A percentile compares a stretch with the other conserved stretches of the same genome.
Conservation (phyloP, 78 protist species). For the Planoprotostelium fungivorum region DNA sequence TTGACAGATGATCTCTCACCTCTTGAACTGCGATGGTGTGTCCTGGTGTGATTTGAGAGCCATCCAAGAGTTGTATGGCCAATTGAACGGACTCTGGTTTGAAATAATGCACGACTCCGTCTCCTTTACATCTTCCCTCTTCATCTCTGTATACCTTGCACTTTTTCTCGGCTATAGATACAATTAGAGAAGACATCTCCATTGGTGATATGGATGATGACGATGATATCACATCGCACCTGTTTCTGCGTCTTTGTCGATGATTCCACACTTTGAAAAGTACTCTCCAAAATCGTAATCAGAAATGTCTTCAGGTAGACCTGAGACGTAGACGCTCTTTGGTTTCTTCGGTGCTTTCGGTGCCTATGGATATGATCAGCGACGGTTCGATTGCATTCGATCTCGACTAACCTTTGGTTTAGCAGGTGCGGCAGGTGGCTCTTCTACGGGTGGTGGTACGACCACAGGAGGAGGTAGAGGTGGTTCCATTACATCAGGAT, state of each 20-base stretch:
- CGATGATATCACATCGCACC: background rate
- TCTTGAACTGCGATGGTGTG: slow-evolving; percentile 13
- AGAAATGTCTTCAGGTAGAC: background rate
- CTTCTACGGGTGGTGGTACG: background rate
- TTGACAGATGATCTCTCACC: background rate
- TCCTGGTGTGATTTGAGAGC: slow-evolving; percentile 19
- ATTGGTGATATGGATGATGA: background rate
- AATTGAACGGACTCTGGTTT: slow-evolving; percentile 33
- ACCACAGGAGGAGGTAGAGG: background rate
- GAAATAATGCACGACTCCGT: background rate
- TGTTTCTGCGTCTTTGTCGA: background rate
- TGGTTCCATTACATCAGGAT: background rate
- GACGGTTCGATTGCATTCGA: background rate
- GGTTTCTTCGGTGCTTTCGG: background rate
- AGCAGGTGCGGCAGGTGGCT: background rate
- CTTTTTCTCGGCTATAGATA: background rate
- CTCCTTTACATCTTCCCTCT: background rate
- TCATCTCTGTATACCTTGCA: background rate
- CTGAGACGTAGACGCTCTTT: background rate
- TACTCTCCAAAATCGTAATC: background rate
- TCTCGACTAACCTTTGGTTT: background rate
- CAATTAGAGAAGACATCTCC: too few relatives aligned
- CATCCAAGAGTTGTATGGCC: slow-evolving; percentile 46
- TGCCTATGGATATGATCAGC: background rate
- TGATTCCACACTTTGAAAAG: background rate